phyloP scores from a whole-genome alignment of 495 filamentous ascomycete species.

The Aspergillus bertholletiae region DNA sequence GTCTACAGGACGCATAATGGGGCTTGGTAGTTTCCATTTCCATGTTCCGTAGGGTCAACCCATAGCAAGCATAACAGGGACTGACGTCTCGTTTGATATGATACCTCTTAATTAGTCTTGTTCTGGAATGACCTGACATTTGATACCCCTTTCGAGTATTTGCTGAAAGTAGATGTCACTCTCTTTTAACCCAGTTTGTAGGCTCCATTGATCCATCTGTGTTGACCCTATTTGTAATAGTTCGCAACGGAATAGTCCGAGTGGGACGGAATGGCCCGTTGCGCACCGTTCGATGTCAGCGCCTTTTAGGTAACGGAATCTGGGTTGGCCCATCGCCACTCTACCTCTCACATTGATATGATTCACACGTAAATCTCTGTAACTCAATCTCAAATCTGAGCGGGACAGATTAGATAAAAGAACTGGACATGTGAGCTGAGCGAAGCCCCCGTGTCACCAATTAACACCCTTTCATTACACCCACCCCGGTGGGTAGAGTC shows the following conservation, averaged over 20 bases:
- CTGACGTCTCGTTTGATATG: conserved; percentile 4
- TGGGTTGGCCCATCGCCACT: background rate
- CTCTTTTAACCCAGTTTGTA: background rate
- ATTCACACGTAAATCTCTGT: background rate
- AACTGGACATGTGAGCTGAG: background rate
- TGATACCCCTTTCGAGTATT: background rate
- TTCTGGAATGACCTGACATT: background rate
- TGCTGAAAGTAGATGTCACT: background rate
- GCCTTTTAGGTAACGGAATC: background rate
- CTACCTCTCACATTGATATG: background rate
- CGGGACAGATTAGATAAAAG: background rate
- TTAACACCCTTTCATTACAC: background rate
- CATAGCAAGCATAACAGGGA: conserved; percentile 18
- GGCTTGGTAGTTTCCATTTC: conserved; percentile 2
- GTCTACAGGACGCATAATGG: conserved; percentile 12
- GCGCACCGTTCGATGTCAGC: background rate
- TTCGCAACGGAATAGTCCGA: background rate
- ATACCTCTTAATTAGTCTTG: conserved; percentile 6
- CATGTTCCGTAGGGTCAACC: conserved; percentile 33
- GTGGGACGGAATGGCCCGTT: background rate
- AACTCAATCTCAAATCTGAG: background rate
- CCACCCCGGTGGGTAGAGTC: background rate
- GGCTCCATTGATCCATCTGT: background rate
- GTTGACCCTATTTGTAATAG: background rate
- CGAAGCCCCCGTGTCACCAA: background rate